Percentiles rank a stretch among this genome's conserved stretches.
Conservation (phyloP, 176 grass and related monocot species). For the Calamus simplicifolius region DNA sequence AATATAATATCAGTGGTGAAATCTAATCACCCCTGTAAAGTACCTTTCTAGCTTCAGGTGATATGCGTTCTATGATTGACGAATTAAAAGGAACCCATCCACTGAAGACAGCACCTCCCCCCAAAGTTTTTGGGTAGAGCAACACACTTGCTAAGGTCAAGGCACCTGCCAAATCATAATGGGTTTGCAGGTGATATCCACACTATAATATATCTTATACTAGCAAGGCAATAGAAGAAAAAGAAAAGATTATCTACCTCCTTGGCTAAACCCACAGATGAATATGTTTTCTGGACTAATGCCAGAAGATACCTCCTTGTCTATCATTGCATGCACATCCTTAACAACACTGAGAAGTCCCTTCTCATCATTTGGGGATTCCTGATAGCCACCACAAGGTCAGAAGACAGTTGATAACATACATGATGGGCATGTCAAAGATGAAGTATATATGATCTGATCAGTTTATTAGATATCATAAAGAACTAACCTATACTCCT, state of each 20-base stretch:
- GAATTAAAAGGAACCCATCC: conserved; percentile 88
- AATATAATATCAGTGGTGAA: too few species aligned
- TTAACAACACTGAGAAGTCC: conserved; percentile 72
- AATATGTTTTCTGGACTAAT: conserved; percentile 75
- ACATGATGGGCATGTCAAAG: too few species aligned
- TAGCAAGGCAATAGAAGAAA: too few species aligned
- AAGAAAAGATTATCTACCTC: conserved; percentile 30
- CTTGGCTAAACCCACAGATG: conserved; percentile 85
- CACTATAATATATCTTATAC: too few species aligned
- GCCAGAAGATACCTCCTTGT: conserved; percentile 54
- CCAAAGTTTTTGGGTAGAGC: conserved; percentile 79
- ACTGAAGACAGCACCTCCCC: conserved; percentile 72
- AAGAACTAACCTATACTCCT: too few species aligned
- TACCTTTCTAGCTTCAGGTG: conserved; percentile 73
- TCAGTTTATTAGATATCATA: too few species aligned
- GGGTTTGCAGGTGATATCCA: not conserved
- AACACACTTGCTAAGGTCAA: conserved; percentile 79
- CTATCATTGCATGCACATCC: conserved; percentile 84
- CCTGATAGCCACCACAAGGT: conserved; percentile 23
- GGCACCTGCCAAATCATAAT: conserved; percentile 34
- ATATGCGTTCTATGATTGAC: conserved; percentile 52
- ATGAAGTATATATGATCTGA: too few species aligned
- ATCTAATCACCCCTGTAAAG: not conserved
- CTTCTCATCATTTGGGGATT: conserved; percentile 65
- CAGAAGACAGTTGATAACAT: conserved; percentile 3